These are phyloP conservation scores for Aspergillus arachidicola DNA, from an alignment of 2,329 filamentous ascomycete genomes.

Conservation along the genomic window DNA sequence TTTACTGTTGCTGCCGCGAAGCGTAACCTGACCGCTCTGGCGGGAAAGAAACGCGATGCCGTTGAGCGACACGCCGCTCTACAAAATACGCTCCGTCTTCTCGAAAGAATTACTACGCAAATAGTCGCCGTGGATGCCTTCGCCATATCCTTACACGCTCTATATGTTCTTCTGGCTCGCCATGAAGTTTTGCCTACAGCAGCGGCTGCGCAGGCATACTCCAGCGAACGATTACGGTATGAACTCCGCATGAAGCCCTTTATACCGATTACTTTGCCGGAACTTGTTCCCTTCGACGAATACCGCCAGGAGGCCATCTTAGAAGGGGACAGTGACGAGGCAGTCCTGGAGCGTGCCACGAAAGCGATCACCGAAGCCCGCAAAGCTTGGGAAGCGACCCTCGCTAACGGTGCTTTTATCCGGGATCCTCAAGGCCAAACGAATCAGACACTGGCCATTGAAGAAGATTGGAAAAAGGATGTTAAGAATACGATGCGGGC, in stretches of 20 bases:
- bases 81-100: constrained; percentile 49
- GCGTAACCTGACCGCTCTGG: constrained; percentile 23
- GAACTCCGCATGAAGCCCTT: constrained; percentile 89
- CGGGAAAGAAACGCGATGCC: constrained; percentile 18
- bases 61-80: constrained; percentile 38
- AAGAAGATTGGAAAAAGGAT: constrained; percentile 64
- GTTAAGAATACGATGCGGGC: constrained; percentile 66
- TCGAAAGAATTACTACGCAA: constrained; percentile 65
- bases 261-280: constrained; percentile 66
- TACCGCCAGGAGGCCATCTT: constrained; percentile 53
- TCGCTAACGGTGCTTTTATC: constrained; percentile 42
- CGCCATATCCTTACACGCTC: constrained; percentile 54
- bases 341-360: constrained; percentile 44
- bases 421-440: constrained; percentile 16
- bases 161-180: constrained; percentile 69
- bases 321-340: constrained; percentile 46
- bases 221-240: constrained; percentile 69
- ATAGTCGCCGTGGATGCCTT: constrained; percentile 63
- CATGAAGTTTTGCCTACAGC: constrained; percentile 52
- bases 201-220: constrained; percentile 62
- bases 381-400: constrained; percentile 46
- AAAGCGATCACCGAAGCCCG: constrained; percentile 43
- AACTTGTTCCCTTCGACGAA: constrained; percentile 65
- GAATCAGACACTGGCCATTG: constrained; percentile 50
- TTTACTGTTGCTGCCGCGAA: constrained; percentile 54